Evolutionary conservation across 768 basidiomycete genomes (phyloP).

Genomic region (Hortiboletus campestris): DNA sequence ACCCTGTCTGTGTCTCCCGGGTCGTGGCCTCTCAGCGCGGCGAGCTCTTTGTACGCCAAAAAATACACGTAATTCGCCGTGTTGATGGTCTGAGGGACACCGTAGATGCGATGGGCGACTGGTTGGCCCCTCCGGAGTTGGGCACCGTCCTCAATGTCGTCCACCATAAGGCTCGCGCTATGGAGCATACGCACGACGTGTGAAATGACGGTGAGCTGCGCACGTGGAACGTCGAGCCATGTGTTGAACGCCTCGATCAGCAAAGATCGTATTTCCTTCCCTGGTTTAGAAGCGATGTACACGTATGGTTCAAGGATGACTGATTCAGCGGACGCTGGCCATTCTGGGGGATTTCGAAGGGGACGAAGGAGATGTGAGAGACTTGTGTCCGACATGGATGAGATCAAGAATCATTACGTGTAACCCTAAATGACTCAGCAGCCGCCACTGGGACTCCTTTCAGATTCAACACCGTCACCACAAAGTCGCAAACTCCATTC

Average conservation of each 20-base stretch:
- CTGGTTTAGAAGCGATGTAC: conserved; percentile 80
- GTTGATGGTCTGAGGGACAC: conserved; percentile 95
- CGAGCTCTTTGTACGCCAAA: conserved; percentile 82
- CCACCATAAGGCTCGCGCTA: conserved; percentile 90
- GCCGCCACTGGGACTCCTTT: too few species aligned
- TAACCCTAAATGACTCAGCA: background rate
- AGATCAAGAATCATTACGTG: background rate
- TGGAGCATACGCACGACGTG: conserved; percentile 92
- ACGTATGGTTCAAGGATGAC: conserved; percentile 80
- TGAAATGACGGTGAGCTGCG: conserved; percentile 70
- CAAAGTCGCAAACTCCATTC: too few species aligned
- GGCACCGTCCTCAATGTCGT: conserved; percentile 92
- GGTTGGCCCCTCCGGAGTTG: conserved; percentile 84
- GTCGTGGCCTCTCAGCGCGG: conserved; percentile 15
- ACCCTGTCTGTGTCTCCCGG: conserved; percentile 2
- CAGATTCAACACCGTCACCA: too few species aligned
- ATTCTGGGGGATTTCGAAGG: conserved; percentile 19
- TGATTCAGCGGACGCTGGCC: conserved; percentile 37
- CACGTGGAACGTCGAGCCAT: conserved; percentile 82
- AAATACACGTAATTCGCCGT: conserved; percentile 97
- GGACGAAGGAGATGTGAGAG: conserved; percentile 20
- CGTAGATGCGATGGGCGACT: conserved; percentile 93
- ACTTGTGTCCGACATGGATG: conserved; percentile 9
- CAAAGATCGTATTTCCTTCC: conserved; percentile 87
- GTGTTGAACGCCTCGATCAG: conserved; percentile 91